Conservation (phyloP, 1,284 basidiomycete genomes). For the Malassezia pachydermatis region DNA sequence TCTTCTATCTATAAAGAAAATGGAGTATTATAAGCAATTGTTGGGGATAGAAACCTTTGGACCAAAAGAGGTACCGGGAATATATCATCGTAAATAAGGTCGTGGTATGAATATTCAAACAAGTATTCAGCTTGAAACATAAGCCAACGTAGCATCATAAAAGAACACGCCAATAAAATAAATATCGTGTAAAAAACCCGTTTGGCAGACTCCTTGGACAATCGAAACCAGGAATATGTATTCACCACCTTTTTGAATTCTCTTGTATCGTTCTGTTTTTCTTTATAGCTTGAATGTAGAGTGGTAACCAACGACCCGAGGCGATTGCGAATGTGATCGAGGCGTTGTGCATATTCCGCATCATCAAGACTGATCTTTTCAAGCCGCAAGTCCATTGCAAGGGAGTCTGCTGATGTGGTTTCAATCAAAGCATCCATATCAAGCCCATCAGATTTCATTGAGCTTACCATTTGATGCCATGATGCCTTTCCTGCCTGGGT, state of each 20-base stretch:
- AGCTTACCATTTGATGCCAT: neutral
- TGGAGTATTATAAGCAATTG: slow-evolving; percentile 8
- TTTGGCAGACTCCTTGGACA: neutral
- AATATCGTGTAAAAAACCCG: neutral
- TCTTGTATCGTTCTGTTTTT: neutral
- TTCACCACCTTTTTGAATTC: too few species aligned
- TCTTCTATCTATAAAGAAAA: neutral
- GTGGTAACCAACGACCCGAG: slow-evolving; percentile 9
- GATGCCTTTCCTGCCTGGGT: neutral
- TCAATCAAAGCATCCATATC: neutral
- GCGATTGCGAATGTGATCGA: slow-evolving; percentile 7
- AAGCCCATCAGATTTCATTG: neutral
- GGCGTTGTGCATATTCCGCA: slow-evolving; percentile 13
- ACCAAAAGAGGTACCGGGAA: slow-evolving; percentile 2
- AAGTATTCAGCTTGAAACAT: slow-evolving; percentile 9
- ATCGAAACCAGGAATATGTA: too few species aligned
- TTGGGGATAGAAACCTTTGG: neutral
- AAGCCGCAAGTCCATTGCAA: slow-evolving; percentile 1
- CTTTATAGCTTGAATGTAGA: neutral
- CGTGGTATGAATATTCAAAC: slow-evolving; percentile 9
- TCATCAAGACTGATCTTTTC: slow-evolving; percentile 15
- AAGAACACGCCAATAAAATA: neutral
- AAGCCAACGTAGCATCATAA: neutral
- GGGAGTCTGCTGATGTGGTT: neutral
- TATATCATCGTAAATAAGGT: slow-evolving; percentile 5